Conservation (phyloP, 306 rosid genomes). For the Amphicarpaea edgeworthii region DNA sequence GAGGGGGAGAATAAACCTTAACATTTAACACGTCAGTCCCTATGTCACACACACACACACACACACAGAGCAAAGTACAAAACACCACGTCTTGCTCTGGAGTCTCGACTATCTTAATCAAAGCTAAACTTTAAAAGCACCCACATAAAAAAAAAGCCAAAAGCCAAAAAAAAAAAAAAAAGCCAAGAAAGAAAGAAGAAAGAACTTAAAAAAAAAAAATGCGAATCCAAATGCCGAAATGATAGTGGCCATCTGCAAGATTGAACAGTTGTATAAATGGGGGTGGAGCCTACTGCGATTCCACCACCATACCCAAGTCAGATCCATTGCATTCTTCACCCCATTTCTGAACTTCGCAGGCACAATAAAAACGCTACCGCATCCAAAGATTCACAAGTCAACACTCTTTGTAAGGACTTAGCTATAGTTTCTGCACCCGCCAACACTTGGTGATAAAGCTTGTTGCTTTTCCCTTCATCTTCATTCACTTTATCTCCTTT, state of each 20-base stretch:
- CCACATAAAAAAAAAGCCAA: not conserved
- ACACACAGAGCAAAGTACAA: constrained; percentile 44
- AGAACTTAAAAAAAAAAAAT: not conserved
- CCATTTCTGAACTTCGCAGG: constrained; percentile 59
- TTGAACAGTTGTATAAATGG: constrained; percentile 56
- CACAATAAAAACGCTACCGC: constrained; percentile 19
- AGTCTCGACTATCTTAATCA: constrained; percentile 39
- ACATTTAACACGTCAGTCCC: constrained; percentile 28
- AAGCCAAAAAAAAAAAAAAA: no score
- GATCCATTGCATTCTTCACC: constrained; percentile 69
- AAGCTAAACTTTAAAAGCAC: not conserved
- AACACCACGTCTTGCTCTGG: constrained; percentile 37
- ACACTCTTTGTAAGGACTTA: not conserved
- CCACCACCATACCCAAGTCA: constrained; percentile 60
- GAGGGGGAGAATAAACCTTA: no score
- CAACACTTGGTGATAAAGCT: constrained; percentile 54
- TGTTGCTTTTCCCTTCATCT: constrained; percentile 49
- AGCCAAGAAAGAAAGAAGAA: no score
- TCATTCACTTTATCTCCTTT: constrained; percentile 36
- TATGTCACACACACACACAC: not conserved
- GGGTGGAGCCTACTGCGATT: constrained; percentile 68
- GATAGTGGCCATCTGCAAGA: constrained; percentile 50
- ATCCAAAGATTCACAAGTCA: constrained; percentile 33
- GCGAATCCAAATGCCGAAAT: constrained; percentile 52
- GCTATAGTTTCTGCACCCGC: constrained; percentile 46